Conservation (phyloP, 768 basidiomycete genomes). For the Trametes cinnabarina region DNA sequence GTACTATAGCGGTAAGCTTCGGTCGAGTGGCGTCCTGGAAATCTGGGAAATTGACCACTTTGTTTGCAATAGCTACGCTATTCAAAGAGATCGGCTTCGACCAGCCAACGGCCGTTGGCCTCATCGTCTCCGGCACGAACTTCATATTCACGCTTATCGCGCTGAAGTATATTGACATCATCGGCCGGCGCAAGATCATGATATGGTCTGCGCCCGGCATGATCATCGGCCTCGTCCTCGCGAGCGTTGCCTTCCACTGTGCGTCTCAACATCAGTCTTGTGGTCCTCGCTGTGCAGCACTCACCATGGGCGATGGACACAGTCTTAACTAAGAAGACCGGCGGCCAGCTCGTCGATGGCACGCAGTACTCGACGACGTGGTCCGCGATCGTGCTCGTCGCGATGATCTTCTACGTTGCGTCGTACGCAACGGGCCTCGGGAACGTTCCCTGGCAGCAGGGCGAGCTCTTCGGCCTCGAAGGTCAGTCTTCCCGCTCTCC, state of each 20-base stretch:
- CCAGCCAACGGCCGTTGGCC: slow-evolving; percentile 78
- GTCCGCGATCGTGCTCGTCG: slow-evolving; percentile 67
- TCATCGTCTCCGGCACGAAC: slow-evolving; percentile 77
- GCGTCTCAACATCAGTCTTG: slow-evolving; percentile 26
- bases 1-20: slow-evolving; percentile 29
- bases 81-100: slow-evolving; percentile 81
- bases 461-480: slow-evolving; percentile 78
- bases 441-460: slow-evolving; percentile 86
- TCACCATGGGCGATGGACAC: not conserved
- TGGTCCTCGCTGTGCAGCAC: not conserved
- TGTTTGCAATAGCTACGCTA: slow-evolving; percentile 61
- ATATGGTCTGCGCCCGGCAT: slow-evolving; percentile 70
- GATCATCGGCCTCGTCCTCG: slow-evolving; percentile 62
- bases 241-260: slow-evolving; percentile 68
- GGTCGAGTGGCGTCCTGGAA: too few species aligned
- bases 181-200: slow-evolving; percentile 71
- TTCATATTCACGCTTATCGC: slow-evolving; percentile 77
- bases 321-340: slow-evolving; percentile 64
- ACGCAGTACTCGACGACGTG: slow-evolving; percentile 56
- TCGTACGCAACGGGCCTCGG: slow-evolving; percentile 79
- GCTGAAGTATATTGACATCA: slow-evolving; percentile 68
- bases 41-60: not conserved
- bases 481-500: slow-evolving; percentile 35
- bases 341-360: slow-evolving; percentile 57
- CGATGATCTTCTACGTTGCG: slow-evolving; percentile 84